A percentile compares a stretch with the other conserved stretches of the same genome.
phyloP scores from a whole-genome alignment of 768 basidiomycete species.

The Cubamyces lactineus region DNA sequence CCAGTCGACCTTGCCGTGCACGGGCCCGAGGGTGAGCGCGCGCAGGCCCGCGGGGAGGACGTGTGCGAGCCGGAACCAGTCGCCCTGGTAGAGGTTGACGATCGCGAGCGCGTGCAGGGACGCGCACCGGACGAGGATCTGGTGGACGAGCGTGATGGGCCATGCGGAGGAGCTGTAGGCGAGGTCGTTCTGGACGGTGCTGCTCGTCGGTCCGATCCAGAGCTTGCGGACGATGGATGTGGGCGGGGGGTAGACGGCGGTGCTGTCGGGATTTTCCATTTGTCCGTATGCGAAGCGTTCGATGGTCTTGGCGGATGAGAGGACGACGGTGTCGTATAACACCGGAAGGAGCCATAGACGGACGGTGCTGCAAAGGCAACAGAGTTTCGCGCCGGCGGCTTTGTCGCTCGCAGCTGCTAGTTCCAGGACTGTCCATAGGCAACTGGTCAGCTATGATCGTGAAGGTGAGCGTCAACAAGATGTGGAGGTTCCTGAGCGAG shows the following conservation, averaged over 20 bases:
- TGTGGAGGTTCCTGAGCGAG: too few relatives aligned
- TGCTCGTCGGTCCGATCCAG: slow-evolving; percentile 1
- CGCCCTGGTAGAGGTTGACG: slow-evolving; percentile 37
- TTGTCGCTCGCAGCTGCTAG: neutral
- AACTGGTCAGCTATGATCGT: neutral
- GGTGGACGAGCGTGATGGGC: slow-evolving; percentile 39
- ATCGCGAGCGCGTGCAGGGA: slow-evolving; percentile 36
- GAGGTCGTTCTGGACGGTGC: slow-evolving; percentile 24
- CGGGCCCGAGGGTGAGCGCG: slow-evolving; percentile 39
- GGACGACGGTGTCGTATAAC: slow-evolving; percentile 19
- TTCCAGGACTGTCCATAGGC: slow-evolving; percentile 12
- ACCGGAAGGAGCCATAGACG: slow-evolving; percentile 17
- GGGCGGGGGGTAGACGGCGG: neutral
- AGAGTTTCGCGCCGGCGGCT: slow-evolving; percentile 9
- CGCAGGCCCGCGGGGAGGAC: slow-evolving; percentile 38
- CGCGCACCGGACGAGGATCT: slow-evolving; percentile 36
- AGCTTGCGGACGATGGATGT: slow-evolving; percentile 27
- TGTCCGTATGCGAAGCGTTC: slow-evolving; percentile 15
- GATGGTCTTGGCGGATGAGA: slow-evolving; percentile 17
- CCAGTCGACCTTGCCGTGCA: slow-evolving; percentile 39
- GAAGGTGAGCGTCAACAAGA: too few relatives aligned
- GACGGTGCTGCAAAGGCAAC: slow-evolving; percentile 18
- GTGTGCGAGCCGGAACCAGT: slow-evolving; percentile 37
- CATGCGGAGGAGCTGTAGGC: slow-evolving; percentile 36
- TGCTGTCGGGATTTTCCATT: neutral